Conservation (phyloP, 768 basidiomycete genomes). For the Asterophora parasitica region DNA sequence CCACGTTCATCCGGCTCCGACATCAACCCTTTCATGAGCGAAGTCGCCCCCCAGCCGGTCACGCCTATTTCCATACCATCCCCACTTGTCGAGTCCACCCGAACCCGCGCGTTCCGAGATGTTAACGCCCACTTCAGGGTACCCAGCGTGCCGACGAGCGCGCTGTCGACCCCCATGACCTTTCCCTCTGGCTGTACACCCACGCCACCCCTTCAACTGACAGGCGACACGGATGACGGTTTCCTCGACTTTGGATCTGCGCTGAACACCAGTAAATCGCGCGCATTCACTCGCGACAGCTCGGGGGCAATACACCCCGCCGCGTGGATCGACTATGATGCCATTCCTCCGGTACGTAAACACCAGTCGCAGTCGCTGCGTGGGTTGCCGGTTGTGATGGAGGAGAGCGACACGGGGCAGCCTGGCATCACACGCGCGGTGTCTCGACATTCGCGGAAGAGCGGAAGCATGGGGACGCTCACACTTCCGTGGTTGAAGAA, state of each 20-base stretch:
- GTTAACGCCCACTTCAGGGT: no score
- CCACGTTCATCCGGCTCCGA: not conserved
- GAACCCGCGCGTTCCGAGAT: no score
- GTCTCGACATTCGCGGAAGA: no score
- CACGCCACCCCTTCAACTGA: conserved; percentile 8
- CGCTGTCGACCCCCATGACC: conserved; percentile 2
- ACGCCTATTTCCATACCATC: no score
- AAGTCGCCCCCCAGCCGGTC: not conserved
- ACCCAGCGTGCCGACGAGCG: conserved; percentile 1
- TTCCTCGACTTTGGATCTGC: conserved; percentile 6
- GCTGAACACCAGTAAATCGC: not conserved
- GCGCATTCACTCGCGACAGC: not conserved
- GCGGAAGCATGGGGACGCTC: no score
- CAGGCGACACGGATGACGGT: conserved; percentile 3
- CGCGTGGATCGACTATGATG: conserved; percentile 14
- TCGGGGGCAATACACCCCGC: conserved; percentile 1
- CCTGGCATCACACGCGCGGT: no score
- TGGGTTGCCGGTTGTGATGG: conserved; percentile 5
- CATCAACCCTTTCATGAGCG: conserved; percentile 1
- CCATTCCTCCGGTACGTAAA: conserved; percentile 6
- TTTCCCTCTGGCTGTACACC: conserved; percentile 3
- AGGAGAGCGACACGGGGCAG: conserved; percentile 3
- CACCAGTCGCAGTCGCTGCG: conserved; percentile 2
- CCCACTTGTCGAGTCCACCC: no score
- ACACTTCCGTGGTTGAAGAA: no score